Percentiles rank a stretch among this genome's conserved stretches.
Conservation (phyloP, 1,284 basidiomycete genomes). For the Ganoderma boninense region DNA sequence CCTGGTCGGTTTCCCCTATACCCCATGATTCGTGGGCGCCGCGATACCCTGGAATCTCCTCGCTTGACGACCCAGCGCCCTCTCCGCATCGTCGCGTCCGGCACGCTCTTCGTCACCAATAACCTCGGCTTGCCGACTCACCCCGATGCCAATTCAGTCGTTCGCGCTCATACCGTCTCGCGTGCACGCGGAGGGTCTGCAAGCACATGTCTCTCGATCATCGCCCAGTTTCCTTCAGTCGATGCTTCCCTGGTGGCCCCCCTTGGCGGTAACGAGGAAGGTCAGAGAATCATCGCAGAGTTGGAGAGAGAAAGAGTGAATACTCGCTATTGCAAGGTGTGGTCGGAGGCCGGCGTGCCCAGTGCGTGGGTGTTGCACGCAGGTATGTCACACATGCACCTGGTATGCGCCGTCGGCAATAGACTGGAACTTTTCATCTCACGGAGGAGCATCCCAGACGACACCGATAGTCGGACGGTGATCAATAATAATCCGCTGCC, state of each 20-base stretch:
- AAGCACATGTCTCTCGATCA: slow-evolving; percentile 70
- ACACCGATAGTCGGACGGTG: slow-evolving; percentile 68
- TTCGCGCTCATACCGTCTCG: slow-evolving; percentile 75
- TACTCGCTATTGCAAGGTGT: slow-evolving; percentile 77
- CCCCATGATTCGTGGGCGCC: slow-evolving; percentile 43
- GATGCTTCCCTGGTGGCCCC: slow-evolving; percentile 79
- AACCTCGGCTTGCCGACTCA: slow-evolving; percentile 67
- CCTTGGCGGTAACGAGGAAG: slow-evolving; percentile 76
- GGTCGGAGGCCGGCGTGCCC: slow-evolving; percentile 74
- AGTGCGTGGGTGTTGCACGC: slow-evolving; percentile 84
- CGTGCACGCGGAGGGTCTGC: slow-evolving; percentile 76
- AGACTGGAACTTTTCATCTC: neutral
- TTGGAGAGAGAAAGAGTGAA: slow-evolving; percentile 73
- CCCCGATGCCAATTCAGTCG: slow-evolving; percentile 62
- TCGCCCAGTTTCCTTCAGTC: slow-evolving; percentile 73
- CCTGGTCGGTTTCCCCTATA: neutral
- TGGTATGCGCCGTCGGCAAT: neutral
- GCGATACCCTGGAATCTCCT: slow-evolving; percentile 39
- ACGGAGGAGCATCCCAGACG: slow-evolving; percentile 47
- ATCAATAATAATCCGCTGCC: slow-evolving; percentile 87
- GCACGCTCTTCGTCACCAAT: slow-evolving; percentile 81
- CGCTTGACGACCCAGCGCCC: slow-evolving; percentile 41
- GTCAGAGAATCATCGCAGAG: slow-evolving; percentile 64
- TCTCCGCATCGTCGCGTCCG: slow-evolving; percentile 79
- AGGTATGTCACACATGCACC: slow-evolving; percentile 45